Base-by-base conservation (phyloP, 2,329 filamentous ascomycete species). In the Venturia carpophila region DNA sequence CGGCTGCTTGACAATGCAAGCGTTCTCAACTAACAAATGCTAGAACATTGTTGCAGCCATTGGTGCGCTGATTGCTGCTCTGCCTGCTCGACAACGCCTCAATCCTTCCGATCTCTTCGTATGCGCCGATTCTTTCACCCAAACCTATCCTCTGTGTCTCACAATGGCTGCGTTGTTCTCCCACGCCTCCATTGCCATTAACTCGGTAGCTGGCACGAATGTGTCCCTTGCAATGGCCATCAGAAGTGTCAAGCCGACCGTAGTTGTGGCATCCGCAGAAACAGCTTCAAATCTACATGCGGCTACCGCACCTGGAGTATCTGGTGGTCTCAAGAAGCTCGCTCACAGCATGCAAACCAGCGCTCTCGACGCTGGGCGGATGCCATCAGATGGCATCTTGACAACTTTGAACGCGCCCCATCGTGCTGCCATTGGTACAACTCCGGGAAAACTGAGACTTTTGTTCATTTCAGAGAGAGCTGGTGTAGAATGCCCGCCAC, bases 11-110 rank as follows among this genome's bases (percentile, higher is more conserved):
- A 66, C 61, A 42, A 15, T 45, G 60, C 47, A 43, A 43, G 67
- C n/a, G 66, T 63, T 7, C 60, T 47, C 13, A 27, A 17, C 60
- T 49, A 62, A 43, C 17, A 45, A 67, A 62, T 69, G 27, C 19
- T 67, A 84, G 79, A 97, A 97, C 73, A 77, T 99, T n/a, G 85
- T 91, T n/a, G 84, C 94, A n/a, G 93, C 86, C 62, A 85, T 93
- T 68, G 88, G 89, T 42, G 88, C 87, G 19, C 86, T 96, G 73
- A 83, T 92, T 49, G 85, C 88, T 55, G 86, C 88, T 6, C 78
- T 97, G 43, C 91, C 92, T 11, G 83, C 86, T 34, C 82, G 82
- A 56, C 89, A 96, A 72, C 87, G 90, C 67, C 79, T 97, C 67
- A 84, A 79, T 24, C 81, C 87, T 1, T 83, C 85, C 1, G 94